These are phyloP conservation scores for Nemania sp. DNA, from an alignment of 2,329 filamentous ascomycete species.

Conservation along the genomic window DNA sequence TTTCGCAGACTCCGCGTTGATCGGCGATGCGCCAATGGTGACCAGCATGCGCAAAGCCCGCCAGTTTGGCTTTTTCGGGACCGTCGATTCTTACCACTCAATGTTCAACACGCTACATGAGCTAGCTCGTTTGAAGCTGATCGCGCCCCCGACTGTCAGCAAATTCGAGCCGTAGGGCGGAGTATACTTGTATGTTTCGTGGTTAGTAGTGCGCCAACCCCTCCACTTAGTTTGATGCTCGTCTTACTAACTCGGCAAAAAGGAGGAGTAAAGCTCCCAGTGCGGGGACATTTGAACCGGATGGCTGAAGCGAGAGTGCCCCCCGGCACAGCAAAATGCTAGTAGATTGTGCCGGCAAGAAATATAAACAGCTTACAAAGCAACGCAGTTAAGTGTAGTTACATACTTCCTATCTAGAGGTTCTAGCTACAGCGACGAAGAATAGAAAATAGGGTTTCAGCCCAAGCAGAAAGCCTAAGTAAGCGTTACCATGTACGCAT, in stretches of 20 bases:
- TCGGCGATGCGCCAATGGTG: constrained; percentile 9
- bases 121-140: constrained; percentile 7
- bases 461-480: background rate
- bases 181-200: no score
- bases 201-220: background rate
- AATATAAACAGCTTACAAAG: background rate
- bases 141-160: constrained; percentile 1
- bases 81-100: constrained; percentile 14
- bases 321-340: background rate
- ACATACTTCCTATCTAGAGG: background rate
- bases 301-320: background rate
- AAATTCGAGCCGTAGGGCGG: background rate
- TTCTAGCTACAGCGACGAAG: background rate
- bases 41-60: constrained; percentile 14
- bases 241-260: background rate
- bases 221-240: background rate
- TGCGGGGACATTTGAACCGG: background rate
- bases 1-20: constrained; percentile 11
- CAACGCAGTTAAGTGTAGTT: background rate
- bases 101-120: constrained; percentile 12
- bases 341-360: background rate
- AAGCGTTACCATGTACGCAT: no score
- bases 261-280: background rate
- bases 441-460: background rate
- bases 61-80: constrained; percentile 7